phyloP scores from a whole-genome alignment of 1,139 yeast genomes.

The Geotrichum macrosporum region DNA sequence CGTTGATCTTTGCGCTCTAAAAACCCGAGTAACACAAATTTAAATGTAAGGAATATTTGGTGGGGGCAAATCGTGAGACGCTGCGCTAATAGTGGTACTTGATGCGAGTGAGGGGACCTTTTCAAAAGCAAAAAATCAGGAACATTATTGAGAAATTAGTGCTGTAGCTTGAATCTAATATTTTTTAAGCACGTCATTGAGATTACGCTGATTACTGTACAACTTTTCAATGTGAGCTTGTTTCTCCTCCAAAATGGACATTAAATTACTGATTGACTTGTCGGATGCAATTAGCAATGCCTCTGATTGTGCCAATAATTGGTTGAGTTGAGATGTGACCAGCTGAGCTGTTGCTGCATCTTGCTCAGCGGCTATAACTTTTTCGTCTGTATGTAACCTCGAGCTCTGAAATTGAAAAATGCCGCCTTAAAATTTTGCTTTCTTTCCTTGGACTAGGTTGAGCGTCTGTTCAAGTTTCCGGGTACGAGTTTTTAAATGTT shows the following conservation, averaged over 20 bases:
- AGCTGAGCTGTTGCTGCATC: constrained; percentile 32
- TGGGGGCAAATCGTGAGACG: constrained; percentile 4
- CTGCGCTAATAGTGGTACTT: background rate
- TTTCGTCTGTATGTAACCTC: constrained; percentile 31
- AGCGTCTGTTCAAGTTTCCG: constrained; percentile 34
- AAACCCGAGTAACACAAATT: constrained; percentile 83
- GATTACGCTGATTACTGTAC: constrained; percentile 15
- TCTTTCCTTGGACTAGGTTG: constrained; percentile 33
- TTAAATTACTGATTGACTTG: constrained; percentile 15
- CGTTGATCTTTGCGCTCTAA: constrained; percentile 91
- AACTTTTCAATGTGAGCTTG: constrained; percentile 20
- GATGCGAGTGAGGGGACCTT: no score
- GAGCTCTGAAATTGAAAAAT: constrained; percentile 28
- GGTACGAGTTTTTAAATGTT: constrained; percentile 35
- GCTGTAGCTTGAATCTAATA: constrained; percentile 15
- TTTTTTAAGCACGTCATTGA: constrained; percentile 19
- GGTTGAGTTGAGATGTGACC: constrained; percentile 28
- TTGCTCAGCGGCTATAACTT: constrained; percentile 28
- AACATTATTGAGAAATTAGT: background rate
- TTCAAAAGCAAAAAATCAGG: no score
- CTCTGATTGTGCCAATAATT: constrained; percentile 33
- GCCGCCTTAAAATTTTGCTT: constrained; percentile 27
- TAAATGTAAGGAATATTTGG: constrained; percentile 68
- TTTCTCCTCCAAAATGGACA: constrained; percentile 17
- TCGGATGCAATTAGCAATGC: constrained; percentile 18